Percentiles rank a stretch among this genome's conserved stretches.
Evolutionary conservation across 768 basidiomycete genomes (phyloP).

Genomic region (Leccinum longicurvipes): DNA sequence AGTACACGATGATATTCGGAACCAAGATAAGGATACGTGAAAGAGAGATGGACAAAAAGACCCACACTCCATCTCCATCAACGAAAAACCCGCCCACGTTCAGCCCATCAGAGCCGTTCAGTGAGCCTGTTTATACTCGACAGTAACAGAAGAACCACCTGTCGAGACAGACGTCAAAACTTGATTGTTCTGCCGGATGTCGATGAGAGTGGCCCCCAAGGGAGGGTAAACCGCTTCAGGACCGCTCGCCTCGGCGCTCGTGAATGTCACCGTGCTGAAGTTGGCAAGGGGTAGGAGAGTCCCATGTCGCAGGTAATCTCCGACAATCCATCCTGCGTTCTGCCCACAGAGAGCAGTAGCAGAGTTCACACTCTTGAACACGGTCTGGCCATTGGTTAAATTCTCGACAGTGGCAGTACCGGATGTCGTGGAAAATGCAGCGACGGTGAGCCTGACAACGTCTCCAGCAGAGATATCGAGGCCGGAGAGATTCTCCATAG

Average conservation of each 20-base stretch:
- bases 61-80: not conserved
- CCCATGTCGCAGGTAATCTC: not conserved
- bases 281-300: not conserved
- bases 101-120: not conserved
- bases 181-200: constrained; percentile 2
- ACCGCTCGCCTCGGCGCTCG: constrained; percentile 2
- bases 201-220: not conserved
- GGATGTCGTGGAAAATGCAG: not conserved
- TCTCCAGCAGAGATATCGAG: constrained; percentile 2
- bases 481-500: not conserved
- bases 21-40: not conserved
- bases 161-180: not conserved
- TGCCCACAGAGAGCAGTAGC: not conserved
- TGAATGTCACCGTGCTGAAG: constrained; percentile 8
- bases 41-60: not conserved
- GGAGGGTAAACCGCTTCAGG: not conserved
- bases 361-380: not conserved
- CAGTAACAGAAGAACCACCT: not conserved
- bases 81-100: not conserved
- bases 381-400: not conserved
- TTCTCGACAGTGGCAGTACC: constrained; percentile 10
- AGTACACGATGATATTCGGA: not conserved
- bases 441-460: not conserved
- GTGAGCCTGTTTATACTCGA: not conserved
- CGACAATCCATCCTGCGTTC: constrained; percentile 10